These are phyloP conservation scores for Torulaspora quercuum DNA, from an alignment of 805 yeast genomes.

Conservation along the genomic window DNA sequence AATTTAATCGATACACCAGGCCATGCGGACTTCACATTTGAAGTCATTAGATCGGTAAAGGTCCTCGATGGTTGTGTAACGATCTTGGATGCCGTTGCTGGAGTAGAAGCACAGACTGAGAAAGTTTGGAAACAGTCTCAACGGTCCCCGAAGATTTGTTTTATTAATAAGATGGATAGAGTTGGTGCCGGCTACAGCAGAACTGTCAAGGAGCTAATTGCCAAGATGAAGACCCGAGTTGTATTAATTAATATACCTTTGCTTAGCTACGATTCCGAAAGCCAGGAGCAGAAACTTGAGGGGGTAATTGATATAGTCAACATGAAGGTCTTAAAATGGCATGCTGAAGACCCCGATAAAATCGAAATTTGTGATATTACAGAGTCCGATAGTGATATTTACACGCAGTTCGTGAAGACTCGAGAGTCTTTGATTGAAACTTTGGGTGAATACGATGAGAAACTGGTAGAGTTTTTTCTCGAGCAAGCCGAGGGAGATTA, in stretches of 20 bases:
- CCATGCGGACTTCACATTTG: conserved; percentile 95
- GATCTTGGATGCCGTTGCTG: conserved; percentile 91
- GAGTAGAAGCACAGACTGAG: conserved; percentile 97
- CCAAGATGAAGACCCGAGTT: conserved; percentile 69
- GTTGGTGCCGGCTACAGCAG: conserved; percentile 93
- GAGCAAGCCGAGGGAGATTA: conserved; percentile 65
- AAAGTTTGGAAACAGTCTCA: conserved; percentile 92
- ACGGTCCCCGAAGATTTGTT: conserved; percentile 73
- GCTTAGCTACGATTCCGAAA: conserved; percentile 44
- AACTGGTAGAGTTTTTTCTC: conserved; percentile 69
- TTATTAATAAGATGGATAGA: conserved; percentile 93
- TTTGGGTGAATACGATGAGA: conserved; percentile 77
- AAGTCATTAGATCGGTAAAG: conserved; percentile 82
- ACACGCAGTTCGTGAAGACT: conserved; percentile 50
- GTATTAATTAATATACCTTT: conserved; percentile 76
- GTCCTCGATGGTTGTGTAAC: conserved; percentile 94
- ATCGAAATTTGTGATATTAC: conserved; percentile 57
- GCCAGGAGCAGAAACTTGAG: conserved; percentile 37
- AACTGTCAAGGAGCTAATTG: conserved; percentile 78
- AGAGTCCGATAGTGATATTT: conserved; percentile 32
- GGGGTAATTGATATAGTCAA: conserved; percentile 62
- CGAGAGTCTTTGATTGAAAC: conserved; percentile 81
- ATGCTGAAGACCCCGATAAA: conserved; percentile 27
- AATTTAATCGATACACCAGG: conserved; percentile 97
- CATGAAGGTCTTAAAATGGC: conserved; percentile 51